Evolutionary conservation across 1,284 basidiomycete species (phyloP), one percentile per base, ranked within the genome.

Genomic region (Cryptococcus deneoformans): DNA sequence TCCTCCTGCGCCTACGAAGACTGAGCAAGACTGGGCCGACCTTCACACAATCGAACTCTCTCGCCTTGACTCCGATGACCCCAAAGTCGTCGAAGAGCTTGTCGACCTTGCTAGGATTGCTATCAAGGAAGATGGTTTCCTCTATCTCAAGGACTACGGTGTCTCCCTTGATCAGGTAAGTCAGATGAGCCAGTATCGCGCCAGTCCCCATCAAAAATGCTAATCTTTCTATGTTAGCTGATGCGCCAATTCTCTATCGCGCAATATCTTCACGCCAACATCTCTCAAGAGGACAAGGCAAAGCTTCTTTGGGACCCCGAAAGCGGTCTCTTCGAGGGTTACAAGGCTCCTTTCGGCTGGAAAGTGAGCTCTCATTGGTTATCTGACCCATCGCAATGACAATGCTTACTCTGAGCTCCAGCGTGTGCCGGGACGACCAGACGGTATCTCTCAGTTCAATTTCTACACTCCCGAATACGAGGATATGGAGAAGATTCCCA

Each of bases 401-500:
- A 47, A 71, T 65, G 68, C 54, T 71, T 14, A 59, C 3, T 29
- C 29, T 5, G 29, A 70, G 46, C 1, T 12, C 36, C 20, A 52
- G 50, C 53, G 72, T 74, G 58, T 70, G 74, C 54, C 51, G 34
- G 60, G 57, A 14, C 59, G 52, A n/a, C 42, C 48, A 12, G 76
- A 77, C 56, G 63, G 75, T 1, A 77, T 78, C 53, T 73, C 73
- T 54, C 77, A 79, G 57, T 71, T 79, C 61, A 79, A 79, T 69
- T 73, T 78, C 61, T 77, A 76, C 35, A 65, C 68, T 9, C 67
- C 71, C 36, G 64, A 67, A 37, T 78, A 60, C 54, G 53, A 63
- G 40, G 52, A 59, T 44, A 47, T 54, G 16, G 52, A 62, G 46
- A 55, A 56, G 39, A 51, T 69, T 20, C 69, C 69, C 3, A 46